Conservation (phyloP, 148 eudicot genomes). For the Rhododendron molle region DNA sequence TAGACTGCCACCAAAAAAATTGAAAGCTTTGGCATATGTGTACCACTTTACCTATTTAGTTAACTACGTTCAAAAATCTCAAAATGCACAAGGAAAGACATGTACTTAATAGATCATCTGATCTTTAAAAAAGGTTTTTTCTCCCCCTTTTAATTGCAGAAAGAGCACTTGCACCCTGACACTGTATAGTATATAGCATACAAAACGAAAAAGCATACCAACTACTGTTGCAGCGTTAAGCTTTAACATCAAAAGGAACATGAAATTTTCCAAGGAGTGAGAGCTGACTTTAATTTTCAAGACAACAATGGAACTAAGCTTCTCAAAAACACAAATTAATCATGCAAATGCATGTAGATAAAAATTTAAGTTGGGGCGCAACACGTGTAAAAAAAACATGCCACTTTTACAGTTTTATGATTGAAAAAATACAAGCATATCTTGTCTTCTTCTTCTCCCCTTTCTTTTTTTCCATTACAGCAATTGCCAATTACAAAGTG, state of each 20-base stretch:
- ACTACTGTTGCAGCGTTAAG: neutral
- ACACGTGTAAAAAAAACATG: neutral
- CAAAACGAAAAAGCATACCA: neutral
- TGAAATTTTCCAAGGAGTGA: neutral
- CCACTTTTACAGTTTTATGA: neutral
- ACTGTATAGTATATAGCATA: neutral
- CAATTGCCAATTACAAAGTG: neutral
- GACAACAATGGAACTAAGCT: neutral
- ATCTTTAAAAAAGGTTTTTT: neutral
- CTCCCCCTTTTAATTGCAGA: neutral
- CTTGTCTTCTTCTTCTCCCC: neutral
- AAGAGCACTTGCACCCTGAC: neutral
- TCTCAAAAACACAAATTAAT: neutral
- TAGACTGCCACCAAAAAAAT: neutral
- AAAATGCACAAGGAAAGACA: neutral
- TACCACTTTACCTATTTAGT: constrained; percentile 1
- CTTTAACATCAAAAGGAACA: neutral
- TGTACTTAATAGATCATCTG: neutral
- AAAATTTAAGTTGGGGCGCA: neutral
- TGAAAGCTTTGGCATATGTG: neutral
- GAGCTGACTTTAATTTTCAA: neutral
- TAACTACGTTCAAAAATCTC: neutral
- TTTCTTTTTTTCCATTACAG: neutral
- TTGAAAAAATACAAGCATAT: neutral
- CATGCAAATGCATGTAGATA: neutral